Base-by-base conservation (phyloP, 164 flowering plant species). In the Buxus sempervirens region DNA sequence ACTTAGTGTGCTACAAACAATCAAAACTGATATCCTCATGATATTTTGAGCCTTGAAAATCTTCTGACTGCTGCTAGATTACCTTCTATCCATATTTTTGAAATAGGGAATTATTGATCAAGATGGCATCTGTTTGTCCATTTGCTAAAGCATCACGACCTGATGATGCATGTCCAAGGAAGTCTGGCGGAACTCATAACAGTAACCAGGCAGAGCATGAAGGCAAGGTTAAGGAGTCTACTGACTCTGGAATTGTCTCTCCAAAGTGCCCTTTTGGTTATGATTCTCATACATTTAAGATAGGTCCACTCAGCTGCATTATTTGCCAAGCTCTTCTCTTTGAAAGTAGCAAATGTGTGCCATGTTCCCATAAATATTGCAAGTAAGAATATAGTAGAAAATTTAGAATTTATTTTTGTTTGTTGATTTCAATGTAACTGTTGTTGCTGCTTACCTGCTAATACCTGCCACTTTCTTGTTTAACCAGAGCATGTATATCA, bases 291-390 rank as follows among this genome's bases (percentile, higher is more conserved):
- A 76, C 88, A 8, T 94, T 94, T 66, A 94, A 94, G 84, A 54
- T 92, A 24, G 99, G 99, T 9, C 99, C 99, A 27, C 82, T 95
- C 41, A 92, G 98, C 80, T 95, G 99, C 72, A 56, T 95, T 68
- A 77, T 95, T 36, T 95, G 98, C 81, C 91, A 86, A 56, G 99
- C 99, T 19, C 96, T 95, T 82, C 91, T 95, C 54, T 95, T 82
- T 69, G 83, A 90, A 6, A 76, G 80, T 67, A 82, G 82, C 81
- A 88, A 77, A 85, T 92, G 98, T 41, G 82, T 87, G 63, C 99
- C 98, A 61, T 95, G 99, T 74, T 79, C 96, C 64, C 99, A 95
- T 72, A 81, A 88, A 23, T 95, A 64, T 62, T 95, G 99, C 99
- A 90, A 85, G 99, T 95, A 79, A 85, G 84, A 55, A 38, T 12